Percentiles rank a stretch among this genome's conserved stretches.
These are phyloP conservation scores for Syncephalastrum sp. DNA, from an alignment of 371 early-diverging fungal species.

Conservation along the genomic window DNA sequence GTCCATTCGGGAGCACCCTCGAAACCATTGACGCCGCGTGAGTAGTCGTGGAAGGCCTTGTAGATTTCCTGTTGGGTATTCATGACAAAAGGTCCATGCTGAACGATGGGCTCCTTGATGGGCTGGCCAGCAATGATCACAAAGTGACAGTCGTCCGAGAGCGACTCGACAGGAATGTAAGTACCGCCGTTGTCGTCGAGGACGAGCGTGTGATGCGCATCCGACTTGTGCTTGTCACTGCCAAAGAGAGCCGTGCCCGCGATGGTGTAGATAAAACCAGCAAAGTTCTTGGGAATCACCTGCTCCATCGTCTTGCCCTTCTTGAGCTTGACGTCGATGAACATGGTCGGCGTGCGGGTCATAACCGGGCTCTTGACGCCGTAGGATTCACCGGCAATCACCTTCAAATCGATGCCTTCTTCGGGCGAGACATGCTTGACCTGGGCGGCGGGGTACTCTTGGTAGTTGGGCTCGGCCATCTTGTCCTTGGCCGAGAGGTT, in stretches of 20 bases:
- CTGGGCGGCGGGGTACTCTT: conserved; percentile 64
- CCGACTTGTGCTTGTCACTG: conserved; percentile 41
- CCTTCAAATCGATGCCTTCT: conserved; percentile 65
- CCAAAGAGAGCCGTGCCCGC: conserved; percentile 58
- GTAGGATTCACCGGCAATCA: conserved; percentile 74
- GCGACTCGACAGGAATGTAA: conserved; percentile 41
- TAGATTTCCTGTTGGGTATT: conserved; percentile 53
- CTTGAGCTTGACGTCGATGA: conserved; percentile 65
- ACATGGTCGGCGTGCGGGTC: conserved; percentile 72
- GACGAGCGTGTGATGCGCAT: conserved; percentile 56
- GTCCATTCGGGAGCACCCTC: conserved; percentile 52
- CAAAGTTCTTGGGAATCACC: conserved; percentile 57
- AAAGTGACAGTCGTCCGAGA: conserved; percentile 55
- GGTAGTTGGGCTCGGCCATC: conserved; percentile 74
- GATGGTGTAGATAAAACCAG: conserved; percentile 70
- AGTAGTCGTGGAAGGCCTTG: conserved; percentile 54
- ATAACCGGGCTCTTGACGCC: conserved; percentile 61
- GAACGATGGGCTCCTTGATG: conserved; percentile 55
- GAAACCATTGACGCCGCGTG: conserved; percentile 50
- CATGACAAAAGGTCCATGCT: conserved; percentile 67
- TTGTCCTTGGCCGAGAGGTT: conserved; percentile 82
- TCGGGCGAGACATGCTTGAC: conserved; percentile 57
- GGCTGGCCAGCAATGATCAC: conserved; percentile 63
- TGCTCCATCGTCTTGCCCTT: conserved; percentile 55
- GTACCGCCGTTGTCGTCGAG: conserved; percentile 48